Percentiles rank a stretch among this genome's conserved stretches.
Conservation (phyloP, 352 stramenopile genomes). For the Saprolegnia diclina region DNA sequence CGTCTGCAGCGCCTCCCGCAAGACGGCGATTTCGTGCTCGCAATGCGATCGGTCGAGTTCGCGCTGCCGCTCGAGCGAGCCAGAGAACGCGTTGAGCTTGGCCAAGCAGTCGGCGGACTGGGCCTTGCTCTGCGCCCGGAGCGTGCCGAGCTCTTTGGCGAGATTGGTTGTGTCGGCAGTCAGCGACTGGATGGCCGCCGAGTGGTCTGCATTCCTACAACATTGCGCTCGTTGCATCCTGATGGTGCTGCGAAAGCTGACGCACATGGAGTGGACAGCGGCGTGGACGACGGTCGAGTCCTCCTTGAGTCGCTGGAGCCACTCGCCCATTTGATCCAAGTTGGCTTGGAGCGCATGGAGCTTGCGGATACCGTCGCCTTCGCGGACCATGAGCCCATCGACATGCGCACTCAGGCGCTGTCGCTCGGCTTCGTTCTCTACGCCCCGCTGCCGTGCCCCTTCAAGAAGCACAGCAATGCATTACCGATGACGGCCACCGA, state of each 20-base stretch:
- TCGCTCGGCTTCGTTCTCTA: slow-evolving; percentile 15
- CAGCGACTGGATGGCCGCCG: not conserved
- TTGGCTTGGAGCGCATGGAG: slow-evolving; percentile 11
- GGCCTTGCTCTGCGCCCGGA: slow-evolving; percentile 6
- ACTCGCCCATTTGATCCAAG: slow-evolving; percentile 18
- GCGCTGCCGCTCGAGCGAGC: not conserved
- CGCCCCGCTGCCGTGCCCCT: not conserved
- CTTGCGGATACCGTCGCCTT: slow-evolving; percentile 1
- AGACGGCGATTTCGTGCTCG: not conserved
- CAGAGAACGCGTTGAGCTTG: slow-evolving; percentile 8
- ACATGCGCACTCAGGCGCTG: not conserved
- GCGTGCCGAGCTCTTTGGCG: slow-evolving; percentile 10
- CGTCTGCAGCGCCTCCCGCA: slow-evolving; percentile 4
- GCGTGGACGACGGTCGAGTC: slow-evolving; percentile 6
- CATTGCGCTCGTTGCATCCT: not conserved
- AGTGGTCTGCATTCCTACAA: slow-evolving; percentile 7
- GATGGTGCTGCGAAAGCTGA: not conserved
- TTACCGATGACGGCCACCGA: slow-evolving; percentile 12
- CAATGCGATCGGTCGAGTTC: not conserved
- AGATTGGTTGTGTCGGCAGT: not conserved
- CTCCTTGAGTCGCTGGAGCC: slow-evolving; percentile 11
- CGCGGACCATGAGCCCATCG: not conserved
- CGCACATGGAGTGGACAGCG: not conserved
- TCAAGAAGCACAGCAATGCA: too few relatives aligned
- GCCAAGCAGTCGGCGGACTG: slow-evolving; percentile 1